phyloP scores from a whole-genome alignment of 805 yeast species.

The Sugiyamaella marilandica region DNA sequence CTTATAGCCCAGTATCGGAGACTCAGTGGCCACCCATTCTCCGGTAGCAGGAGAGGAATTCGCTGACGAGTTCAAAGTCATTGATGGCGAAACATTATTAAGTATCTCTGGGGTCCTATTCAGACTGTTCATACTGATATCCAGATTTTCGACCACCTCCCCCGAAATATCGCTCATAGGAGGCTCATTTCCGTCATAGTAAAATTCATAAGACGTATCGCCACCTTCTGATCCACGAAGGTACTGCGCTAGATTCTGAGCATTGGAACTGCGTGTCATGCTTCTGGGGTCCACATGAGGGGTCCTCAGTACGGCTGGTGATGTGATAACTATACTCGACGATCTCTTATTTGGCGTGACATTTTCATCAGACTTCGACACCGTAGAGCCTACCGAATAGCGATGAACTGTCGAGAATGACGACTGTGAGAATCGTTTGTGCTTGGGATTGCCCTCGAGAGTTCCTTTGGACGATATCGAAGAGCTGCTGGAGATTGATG shows the following conservation, averaged over 20 bases:
- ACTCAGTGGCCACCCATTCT: background rate
- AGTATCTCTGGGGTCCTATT: background rate
- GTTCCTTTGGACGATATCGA: slow-evolving; percentile 22
- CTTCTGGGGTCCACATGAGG: background rate
- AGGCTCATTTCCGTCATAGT: background rate
- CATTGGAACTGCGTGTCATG: slow-evolving; percentile 6
- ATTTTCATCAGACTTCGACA: background rate
- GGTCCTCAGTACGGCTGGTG: background rate
- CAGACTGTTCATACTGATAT: background rate
- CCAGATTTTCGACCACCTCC: background rate
- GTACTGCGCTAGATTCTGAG: slow-evolving; percentile 6
- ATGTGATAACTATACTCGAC: background rate
- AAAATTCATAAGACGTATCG: no score
- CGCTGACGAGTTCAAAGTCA: background rate
- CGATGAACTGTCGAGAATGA: slow-evolving; percentile 17
- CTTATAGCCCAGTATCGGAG: slow-evolving; percentile 15
- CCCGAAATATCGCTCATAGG: background rate
- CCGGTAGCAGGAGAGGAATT: background rate
- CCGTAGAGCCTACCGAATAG: slow-evolving; percentile 11
- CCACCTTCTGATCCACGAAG: background rate
- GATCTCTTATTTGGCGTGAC: background rate
- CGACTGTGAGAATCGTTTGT: slow-evolving; percentile 13
- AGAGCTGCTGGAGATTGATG: slow-evolving; percentile 15
- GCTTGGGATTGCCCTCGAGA: slow-evolving; percentile 9
- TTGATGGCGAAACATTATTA: background rate